Evolutionary conservation across 495 filamentous ascomycete genomes (phyloP), one percentile per base, ranked within the genome.

Genomic region (Margaritispora aquatica): DNA sequence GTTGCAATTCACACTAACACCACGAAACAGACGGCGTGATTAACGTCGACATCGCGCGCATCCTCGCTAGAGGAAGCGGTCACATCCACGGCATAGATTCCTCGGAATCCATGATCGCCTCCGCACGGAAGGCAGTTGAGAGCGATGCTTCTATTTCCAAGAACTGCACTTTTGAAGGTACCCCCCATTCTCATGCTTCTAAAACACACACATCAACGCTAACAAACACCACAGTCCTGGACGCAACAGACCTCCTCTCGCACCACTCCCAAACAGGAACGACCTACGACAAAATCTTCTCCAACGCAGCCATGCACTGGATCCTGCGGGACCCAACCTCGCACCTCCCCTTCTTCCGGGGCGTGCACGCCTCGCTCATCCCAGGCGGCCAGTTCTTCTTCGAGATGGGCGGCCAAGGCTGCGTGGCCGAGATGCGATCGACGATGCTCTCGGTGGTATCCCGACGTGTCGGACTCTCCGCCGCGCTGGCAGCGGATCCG

Each of bases 251-350:
- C 4, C 21, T 67, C 41, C 20, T 36, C 24, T 1, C n/a, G 15
- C 31, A 63, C n/a, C n/a, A n/a, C n/a, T 17, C 53, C 52, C 26
- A 54, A 63, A 41, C 66, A 74, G 0, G 70, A 71, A 26, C 46
- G 34, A 21, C 58, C 61, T 77, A 73, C 75, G 81, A 80, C 61
- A 90, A 89, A 68, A 74, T 88, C 61, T 88, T 92, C 68, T 89
- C 85, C 41, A 92, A 92, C 65, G 88, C 88, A 0, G 89, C 88
- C 0, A 70, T 92, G 41, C 88, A 92, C 44, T 93, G 88, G 88
- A 85, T 93, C 65, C 76, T 92, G 21, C 76, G 56, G 19, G 67
- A 56, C 55, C 69, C 38, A 67, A 73, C 41, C 58, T 61, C 57
- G 2, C 38, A 53, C 5, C 34, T 57, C 11, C 57, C 34, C 24